These are phyloP conservation scores for Tuber magnatum DNA, from an alignment of 495 filamentous ascomycete species.

Conservation along the genomic window DNA sequence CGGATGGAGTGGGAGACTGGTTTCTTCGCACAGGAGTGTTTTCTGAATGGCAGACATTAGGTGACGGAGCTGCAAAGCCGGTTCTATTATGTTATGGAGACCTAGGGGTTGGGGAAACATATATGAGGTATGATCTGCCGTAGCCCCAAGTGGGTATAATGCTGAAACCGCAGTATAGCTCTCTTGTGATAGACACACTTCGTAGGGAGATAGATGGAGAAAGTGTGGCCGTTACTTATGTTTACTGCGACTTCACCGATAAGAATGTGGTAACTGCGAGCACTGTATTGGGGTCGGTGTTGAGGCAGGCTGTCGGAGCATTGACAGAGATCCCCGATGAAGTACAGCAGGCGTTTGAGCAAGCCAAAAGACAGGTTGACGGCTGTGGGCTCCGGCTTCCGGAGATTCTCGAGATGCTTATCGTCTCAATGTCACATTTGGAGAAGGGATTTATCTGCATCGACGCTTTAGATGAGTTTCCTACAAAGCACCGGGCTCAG, in stretches of 20 bases:
- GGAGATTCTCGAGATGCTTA: neutral
- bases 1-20: neutral
- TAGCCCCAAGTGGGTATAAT: neutral
- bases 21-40: neutral
- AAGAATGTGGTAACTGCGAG: neutral
- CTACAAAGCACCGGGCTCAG: neutral
- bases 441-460: neutral
- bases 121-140: neutral
- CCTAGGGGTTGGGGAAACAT: neutral
- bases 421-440: neutral
- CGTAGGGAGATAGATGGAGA: neutral
- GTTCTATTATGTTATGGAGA: neutral
- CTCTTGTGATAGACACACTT: neutral
- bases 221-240: neutral
- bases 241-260: neutral
- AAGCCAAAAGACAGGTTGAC: neutral
- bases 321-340: neutral
- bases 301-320: neutral
- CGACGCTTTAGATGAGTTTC: neutral
- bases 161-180: neutral
- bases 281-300: neutral
- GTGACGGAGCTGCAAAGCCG: neutral
- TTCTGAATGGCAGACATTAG: neutral
- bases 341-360: neutral
- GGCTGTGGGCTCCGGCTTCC: neutral